phyloP scores from a whole-genome alignment of 257 asterid genomes.

The Solanum commersonii region DNA sequence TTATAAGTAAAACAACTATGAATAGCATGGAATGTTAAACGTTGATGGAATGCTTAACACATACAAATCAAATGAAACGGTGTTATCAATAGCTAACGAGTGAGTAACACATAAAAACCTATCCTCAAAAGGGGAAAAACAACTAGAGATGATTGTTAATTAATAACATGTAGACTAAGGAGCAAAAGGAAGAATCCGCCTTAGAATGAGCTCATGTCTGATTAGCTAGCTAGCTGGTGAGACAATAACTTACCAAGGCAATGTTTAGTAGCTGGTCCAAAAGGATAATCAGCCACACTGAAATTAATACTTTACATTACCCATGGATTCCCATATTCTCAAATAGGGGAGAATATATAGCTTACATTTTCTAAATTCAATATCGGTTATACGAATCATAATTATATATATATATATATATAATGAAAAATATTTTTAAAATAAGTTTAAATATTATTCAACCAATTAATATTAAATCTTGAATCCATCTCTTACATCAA shows the following conservation, averaged over 20 bases:
- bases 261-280: not conserved
- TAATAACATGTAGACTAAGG: too few relatives aligned
- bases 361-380: not conserved
- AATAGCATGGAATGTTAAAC: not conserved
- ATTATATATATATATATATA: too few relatives aligned
- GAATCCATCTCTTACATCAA: not conserved
- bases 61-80: not conserved
- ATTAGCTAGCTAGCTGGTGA: too few relatives aligned
- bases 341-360: not conserved
- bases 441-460: not conserved
- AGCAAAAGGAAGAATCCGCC: too few relatives aligned
- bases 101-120: not conserved
- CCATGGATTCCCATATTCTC: not conserved
- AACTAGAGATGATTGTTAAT: too few relatives aligned
- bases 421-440: not conserved
- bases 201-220: not conserved
- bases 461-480: not conserved
- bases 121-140: not conserved
- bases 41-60: not conserved
- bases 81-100: too few relatives aligned
- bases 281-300: not conserved
- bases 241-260: not conserved
- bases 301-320: not conserved
- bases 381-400: not conserved
- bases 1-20: not conserved